phyloP scores from a whole-genome alignment of 1,284 basidiomycete species.

The Ceraceosorus bombacis region DNA sequence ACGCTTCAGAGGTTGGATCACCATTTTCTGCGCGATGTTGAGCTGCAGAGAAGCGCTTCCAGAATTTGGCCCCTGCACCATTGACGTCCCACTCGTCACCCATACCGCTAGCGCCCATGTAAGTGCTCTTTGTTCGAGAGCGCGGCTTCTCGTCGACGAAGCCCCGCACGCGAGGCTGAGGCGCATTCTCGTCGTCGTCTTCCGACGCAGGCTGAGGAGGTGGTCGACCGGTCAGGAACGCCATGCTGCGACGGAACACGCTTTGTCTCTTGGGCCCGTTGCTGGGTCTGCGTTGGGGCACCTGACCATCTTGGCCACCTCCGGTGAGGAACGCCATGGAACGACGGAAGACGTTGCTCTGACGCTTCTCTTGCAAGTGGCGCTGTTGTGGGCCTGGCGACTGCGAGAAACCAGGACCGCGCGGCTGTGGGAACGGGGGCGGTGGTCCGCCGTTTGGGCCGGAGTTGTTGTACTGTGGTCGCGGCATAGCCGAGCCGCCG shows the following conservation, averaged over 20 bases:
- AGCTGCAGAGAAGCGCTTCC: constrained; percentile 34
- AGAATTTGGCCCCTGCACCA: constrained; percentile 38
- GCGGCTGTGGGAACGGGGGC: constrained; percentile 1
- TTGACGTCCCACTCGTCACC: constrained; percentile 40
- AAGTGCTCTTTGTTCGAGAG: constrained; percentile 28
- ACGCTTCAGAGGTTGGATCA: constrained; percentile 16
- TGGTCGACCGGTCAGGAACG: constrained; percentile 25
- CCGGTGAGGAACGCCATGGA: constrained; percentile 31
- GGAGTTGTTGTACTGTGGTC: too few species aligned
- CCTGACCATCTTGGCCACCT: constrained; percentile 6
- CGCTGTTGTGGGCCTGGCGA: constrained; percentile 20
- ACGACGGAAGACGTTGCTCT: constrained; percentile 22
- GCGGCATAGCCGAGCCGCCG: too few species aligned
- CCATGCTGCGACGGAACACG: constrained; percentile 32
- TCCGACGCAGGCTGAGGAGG: constrained; percentile 10
- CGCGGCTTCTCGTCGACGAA: constrained; percentile 31
- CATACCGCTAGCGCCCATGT: constrained; percentile 30
- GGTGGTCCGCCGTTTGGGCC: too few species aligned
- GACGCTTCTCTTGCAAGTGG: constrained; percentile 3
- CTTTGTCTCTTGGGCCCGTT: constrained; percentile 20
- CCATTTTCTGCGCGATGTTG: constrained; percentile 28
- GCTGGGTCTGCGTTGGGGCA: constrained; percentile 4
- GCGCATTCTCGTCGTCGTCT: constrained; percentile 4
- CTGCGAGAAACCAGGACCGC: constrained; percentile 26
- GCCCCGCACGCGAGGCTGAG: constrained; percentile 25